A percentile compares a stretch with the other conserved stretches of the same genome.
phyloP scores from a whole-genome alignment of 2,329 filamentous ascomycete genomes.

The Nothophoma quercina region DNA sequence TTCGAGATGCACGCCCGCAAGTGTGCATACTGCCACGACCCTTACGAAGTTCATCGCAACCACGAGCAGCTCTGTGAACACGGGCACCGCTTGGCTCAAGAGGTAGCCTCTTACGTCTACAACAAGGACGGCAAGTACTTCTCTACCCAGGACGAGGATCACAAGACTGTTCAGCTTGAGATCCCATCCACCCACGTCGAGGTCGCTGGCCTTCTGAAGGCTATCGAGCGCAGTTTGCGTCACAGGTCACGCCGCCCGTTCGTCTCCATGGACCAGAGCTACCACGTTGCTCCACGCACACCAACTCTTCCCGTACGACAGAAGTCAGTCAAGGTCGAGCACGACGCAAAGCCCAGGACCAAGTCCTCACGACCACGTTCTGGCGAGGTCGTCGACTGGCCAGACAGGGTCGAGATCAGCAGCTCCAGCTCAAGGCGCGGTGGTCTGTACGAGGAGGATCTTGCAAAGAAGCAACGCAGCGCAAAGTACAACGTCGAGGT shows the following conservation, averaged over 20 bases:
- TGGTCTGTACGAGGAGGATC: constrained; percentile 52
- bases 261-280: constrained; percentile 54
- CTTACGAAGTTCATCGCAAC: constrained; percentile 52
- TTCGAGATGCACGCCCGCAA: constrained; percentile 57
- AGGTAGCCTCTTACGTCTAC: constrained; percentile 56
- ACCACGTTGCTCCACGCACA: constrained; percentile 52
- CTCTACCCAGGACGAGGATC: constrained; percentile 46
- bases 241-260: constrained; percentile 48
- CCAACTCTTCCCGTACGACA: constrained; percentile 33
- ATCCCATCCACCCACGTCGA: constrained; percentile 53
- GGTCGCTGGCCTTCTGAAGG: constrained; percentile 50
- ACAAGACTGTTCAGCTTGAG: constrained; percentile 56
- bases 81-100: constrained; percentile 55
- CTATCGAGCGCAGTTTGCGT: constrained; percentile 51
- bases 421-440: constrained; percentile 48
- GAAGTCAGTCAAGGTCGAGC: constrained; percentile 44
- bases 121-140: constrained; percentile 47
- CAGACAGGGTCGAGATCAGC: constrained; percentile 42
- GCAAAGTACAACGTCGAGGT: constrained; percentile 52
- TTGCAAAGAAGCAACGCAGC: constrained; percentile 45
- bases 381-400: constrained; percentile 50
- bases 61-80: constrained; percentile 53
- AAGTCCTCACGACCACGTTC: constrained; percentile 43
- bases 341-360: constrained; percentile 34
- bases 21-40: constrained; percentile 55